Percentiles rank a stretch among this genome's conserved stretches.
These are phyloP conservation scores for Podospora bellae-mahoneyi DNA, from an alignment of 495 filamentous ascomycete genomes.

Conservation along the genomic window DNA sequence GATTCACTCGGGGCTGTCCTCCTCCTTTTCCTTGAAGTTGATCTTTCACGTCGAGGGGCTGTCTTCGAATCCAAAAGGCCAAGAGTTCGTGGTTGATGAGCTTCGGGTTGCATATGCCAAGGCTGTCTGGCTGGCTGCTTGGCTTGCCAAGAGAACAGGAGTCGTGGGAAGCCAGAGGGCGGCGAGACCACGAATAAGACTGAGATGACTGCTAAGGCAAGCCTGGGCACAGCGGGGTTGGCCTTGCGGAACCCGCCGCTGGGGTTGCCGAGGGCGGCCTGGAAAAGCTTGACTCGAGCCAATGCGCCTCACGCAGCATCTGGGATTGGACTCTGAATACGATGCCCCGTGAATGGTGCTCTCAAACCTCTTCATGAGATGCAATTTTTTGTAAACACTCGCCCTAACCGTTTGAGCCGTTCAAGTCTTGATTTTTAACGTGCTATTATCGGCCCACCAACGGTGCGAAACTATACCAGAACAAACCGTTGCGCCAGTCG, in stretches of 20 bases:
- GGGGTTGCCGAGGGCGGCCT: constrained; percentile 15
- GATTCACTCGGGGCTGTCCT: constrained; percentile 9
- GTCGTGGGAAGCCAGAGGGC: constrained; percentile 12
- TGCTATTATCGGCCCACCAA: neutral
- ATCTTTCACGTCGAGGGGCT: constrained; percentile 1
- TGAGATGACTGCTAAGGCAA: neutral
- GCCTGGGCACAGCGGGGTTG: constrained; percentile 13
- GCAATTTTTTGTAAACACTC: neutral
- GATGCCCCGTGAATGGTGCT: neutral
- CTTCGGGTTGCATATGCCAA: constrained; percentile 40
- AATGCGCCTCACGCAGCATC: neutral
- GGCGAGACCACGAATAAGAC: constrained; percentile 13
- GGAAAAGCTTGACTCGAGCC: constrained; percentile 23
- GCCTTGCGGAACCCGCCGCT: constrained; percentile 9
- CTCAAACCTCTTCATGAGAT: neutral
- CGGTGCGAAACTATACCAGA: neutral
- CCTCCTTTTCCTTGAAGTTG: neutral
- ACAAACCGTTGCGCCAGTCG: neutral
- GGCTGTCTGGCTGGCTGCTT: constrained; percentile 30
- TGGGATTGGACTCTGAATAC: neutral
- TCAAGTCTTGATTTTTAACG: neutral
- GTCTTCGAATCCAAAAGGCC: constrained; percentile 20
- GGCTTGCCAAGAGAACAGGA: constrained; percentile 34
- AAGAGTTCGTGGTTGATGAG: constrained; percentile 35
- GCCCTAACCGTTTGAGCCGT: neutral